Conservation (phyloP, 352 stramenopile species). For the Globisporangium polare region DNA sequence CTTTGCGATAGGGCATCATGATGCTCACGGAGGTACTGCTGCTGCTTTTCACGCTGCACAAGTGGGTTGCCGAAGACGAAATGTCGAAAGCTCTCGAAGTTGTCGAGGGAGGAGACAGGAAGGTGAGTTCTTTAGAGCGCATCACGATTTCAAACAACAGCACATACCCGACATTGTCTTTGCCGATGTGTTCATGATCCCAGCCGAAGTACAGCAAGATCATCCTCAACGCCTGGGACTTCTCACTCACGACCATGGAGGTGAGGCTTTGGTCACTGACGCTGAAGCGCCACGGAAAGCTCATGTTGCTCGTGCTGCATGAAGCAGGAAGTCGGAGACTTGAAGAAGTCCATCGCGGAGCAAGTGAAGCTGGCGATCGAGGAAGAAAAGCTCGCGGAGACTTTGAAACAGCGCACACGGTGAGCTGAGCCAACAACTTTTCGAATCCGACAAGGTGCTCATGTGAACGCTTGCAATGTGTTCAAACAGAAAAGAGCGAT, state of each 20-base stretch:
- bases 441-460: not conserved
- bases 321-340: slow-evolving; percentile 46
- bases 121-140: too few species aligned
- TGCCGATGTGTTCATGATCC: too few species aligned
- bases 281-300: too few species aligned
- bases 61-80: slow-evolving; percentile 74
- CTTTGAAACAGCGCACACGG: slow-evolving; percentile 43
- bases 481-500: slow-evolving; percentile 37
- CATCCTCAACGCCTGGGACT: slow-evolving; percentile 75
- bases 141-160: too few species aligned
- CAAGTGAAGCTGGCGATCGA: slow-evolving; percentile 54
- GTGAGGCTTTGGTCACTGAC: slow-evolving; percentile 16
- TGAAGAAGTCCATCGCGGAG: slow-evolving; percentile 54
- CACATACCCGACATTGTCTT: slow-evolving; percentile 1
- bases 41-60: slow-evolving; percentile 52
- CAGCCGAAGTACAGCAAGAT: slow-evolving; percentile 59
- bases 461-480: not conserved
- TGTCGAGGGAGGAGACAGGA: slow-evolving; percentile 36
- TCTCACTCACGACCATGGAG: slow-evolving; percentile 36
- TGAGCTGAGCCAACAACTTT: slow-evolving; percentile 13
- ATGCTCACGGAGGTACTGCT: slow-evolving; percentile 44
- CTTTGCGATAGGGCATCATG: slow-evolving; percentile 17
- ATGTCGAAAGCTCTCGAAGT: slow-evolving; percentile 52
- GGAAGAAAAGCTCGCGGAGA: slow-evolving; percentile 52
- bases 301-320: too few species aligned